phyloP scores from a whole-genome alignment of 1,284 basidiomycete species.

The Singerocomus rubriflavus region DNA sequence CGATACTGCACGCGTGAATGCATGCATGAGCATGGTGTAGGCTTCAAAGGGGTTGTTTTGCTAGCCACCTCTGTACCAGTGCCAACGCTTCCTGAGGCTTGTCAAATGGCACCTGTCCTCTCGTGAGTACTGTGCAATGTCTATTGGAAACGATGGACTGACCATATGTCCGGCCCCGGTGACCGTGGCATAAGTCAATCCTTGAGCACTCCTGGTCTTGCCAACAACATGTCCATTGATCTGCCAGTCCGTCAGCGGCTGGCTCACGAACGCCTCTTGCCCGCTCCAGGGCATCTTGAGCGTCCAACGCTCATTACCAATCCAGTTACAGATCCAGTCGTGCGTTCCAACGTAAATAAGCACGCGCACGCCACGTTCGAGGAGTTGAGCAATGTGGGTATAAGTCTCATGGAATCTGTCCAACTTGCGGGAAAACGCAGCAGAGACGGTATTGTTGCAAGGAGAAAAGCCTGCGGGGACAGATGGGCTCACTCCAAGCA shows the following conservation, averaged over 20 bases:
- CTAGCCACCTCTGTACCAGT: slow-evolving; percentile 51
- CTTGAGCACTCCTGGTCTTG: slow-evolving; percentile 49
- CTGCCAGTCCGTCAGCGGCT: slow-evolving; percentile 52
- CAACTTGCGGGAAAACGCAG: slow-evolving; percentile 36
- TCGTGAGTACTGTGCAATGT: neutral
- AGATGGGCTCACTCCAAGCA: slow-evolving; percentile 55
- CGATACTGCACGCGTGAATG: neutral
- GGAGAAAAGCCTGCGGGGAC: slow-evolving; percentile 44
- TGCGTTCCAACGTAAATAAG: slow-evolving; percentile 71
- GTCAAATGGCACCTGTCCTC: slow-evolving; percentile 51
- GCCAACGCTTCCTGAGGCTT: slow-evolving; percentile 52
- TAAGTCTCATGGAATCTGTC: slow-evolving; percentile 45
- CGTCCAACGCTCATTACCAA: slow-evolving; percentile 67
- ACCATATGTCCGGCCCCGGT: slow-evolving; percentile 64
- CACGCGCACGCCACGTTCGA: slow-evolving; percentile 68
- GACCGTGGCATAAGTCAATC: slow-evolving; percentile 61
- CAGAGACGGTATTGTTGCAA: slow-evolving; percentile 43
- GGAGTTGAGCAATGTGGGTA: slow-evolving; percentile 61
- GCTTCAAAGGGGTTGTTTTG: slow-evolving; percentile 29
- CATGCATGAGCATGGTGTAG: neutral
- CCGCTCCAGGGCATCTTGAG: slow-evolving; percentile 58
- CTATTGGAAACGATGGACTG: slow-evolving; percentile 18
- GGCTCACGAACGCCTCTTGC: slow-evolving; percentile 42
- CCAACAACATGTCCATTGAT: slow-evolving; percentile 51
- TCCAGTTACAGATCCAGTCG: slow-evolving; percentile 74